Evolutionary conservation across 2,329 filamentous ascomycete species (phyloP).

Genomic region (Microcera coccophila): DNA sequence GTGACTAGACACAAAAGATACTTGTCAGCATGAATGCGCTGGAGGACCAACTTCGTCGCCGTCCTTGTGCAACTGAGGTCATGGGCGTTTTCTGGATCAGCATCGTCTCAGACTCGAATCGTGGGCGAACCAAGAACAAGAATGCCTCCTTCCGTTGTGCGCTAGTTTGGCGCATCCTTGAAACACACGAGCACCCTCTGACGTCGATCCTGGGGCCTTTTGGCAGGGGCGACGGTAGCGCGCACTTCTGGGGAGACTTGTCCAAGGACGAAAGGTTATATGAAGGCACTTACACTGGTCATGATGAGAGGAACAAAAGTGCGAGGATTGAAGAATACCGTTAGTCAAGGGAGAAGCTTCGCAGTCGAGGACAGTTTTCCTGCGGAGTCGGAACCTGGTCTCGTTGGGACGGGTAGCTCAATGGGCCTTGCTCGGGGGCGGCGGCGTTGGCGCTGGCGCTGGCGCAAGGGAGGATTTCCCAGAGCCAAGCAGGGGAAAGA

Average conservation of each 20-base stretch:
- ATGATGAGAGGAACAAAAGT: conserved; percentile 8
- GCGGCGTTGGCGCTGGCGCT: conserved; percentile 8
- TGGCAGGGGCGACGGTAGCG: conserved; percentile 9
- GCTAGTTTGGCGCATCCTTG: conserved; percentile 33
- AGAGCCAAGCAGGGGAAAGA: not conserved
- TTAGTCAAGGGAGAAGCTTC: conserved; percentile 2
- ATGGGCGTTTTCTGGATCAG: no score
- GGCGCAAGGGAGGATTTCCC: conserved; percentile 12
- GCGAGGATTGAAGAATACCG: no score
- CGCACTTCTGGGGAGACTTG: no score
- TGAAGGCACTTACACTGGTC: conserved; percentile 10
- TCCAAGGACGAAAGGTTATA: conserved; percentile 4
- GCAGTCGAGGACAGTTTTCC: conserved; percentile 12
- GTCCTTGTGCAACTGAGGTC: no score
- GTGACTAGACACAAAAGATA: conserved; percentile 27
- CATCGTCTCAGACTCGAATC: conserved; percentile 21
- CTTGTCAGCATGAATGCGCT: conserved; percentile 21
- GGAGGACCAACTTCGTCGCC: no score
- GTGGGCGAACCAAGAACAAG: conserved; percentile 31
- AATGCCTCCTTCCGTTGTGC: conserved; percentile 24
- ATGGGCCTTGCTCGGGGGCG: not conserved
- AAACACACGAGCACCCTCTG: conserved; percentile 36
- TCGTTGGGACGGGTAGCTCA: not conserved
- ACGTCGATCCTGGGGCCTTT: conserved; percentile 28
- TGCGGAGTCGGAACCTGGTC: conserved; percentile 11